These are phyloP conservation scores for Leishmania guyanensis DNA, from an alignment of 208 protist genomes.

Conservation along the genomic window DNA sequence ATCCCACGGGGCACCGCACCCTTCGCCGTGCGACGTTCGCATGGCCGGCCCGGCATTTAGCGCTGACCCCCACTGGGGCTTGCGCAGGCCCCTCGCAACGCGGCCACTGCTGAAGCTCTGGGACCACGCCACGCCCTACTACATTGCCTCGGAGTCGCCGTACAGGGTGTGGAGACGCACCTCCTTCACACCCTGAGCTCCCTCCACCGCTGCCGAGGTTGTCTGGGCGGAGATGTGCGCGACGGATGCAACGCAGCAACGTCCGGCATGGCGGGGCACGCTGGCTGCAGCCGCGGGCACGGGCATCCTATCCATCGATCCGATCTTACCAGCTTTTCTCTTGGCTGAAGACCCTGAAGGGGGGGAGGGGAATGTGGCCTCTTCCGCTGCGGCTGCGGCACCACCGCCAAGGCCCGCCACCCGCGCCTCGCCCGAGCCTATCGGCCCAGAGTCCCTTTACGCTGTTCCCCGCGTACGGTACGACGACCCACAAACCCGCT, in stretches of 20 bases:
- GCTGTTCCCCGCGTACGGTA: conserved; percentile 50
- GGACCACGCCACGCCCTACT: conserved; percentile 74
- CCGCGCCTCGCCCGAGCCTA: neutral
- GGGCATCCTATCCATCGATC: conserved; percentile 15
- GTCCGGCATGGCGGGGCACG: neutral
- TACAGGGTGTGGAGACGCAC: conserved; percentile 43
- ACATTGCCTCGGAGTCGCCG: conserved; percentile 71
- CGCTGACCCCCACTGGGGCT: conserved; percentile 69
- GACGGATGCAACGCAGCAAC: neutral
- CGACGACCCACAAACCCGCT: conserved; percentile 64
- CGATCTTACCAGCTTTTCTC: conserved; percentile 44
- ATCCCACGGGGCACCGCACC: conserved; percentile 50
- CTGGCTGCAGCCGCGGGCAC: neutral
- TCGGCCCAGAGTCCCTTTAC: conserved; percentile 64
- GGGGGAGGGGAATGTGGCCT: neutral
- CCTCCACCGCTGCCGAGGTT: conserved; percentile 15
- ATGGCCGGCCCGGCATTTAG: conserved; percentile 84
- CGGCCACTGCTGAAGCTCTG: conserved; percentile 47
- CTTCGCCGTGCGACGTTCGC: conserved; percentile 65
- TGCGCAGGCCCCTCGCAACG: conserved; percentile 50
- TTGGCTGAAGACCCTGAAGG: neutral
- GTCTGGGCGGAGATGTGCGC: conserved; percentile 29
- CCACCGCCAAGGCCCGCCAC: neutral
- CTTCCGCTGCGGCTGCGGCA: neutral
- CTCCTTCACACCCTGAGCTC: conserved; percentile 28